Base-by-base conservation (phyloP, 352 stramenopile genomes). In the Phytopythium chamaehyphon region DNA sequence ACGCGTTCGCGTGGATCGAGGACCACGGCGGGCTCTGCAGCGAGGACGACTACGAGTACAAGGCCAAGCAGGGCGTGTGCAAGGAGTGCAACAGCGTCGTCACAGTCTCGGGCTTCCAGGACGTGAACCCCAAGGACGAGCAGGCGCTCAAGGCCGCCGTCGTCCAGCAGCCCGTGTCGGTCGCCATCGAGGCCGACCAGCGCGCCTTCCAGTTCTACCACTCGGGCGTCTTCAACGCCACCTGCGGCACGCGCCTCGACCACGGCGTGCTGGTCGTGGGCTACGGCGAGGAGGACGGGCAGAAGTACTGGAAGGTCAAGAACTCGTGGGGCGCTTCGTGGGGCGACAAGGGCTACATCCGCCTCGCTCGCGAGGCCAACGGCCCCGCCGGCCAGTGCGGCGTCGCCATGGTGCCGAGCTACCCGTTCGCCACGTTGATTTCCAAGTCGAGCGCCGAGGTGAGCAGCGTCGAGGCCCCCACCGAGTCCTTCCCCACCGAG, bases 151-250 rank as follows among this genome's bases (percentile, higher is more conserved):
- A 93, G 57, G 73, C 79, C 6, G 96, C 96, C 0, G 72, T 98
- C 16, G 80, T 91, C 19, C 73, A 97, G 65, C 88, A 97, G 65
- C 96, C 96, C 10, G 95, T 98, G 15, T 88, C 85, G 15, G 80
- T 98, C 23, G 95, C 93, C 11, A 97, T 98, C 45, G 87, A 98
- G 61, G 96, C 94, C 14, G 83, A 97, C 62, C 78, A 98, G 64
- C 81, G 79, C 59, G 82, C 78, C 14, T 98, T 99, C 66, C 95
- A 98, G 82, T 98, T 98, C 39, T 99, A 99, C 87, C 90, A 84
- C 51, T 80, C 65, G n/a, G 96, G 96, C 26, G 95, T 99, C 26
- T 76, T 97, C 43, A 70, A 73, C 57, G 67, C 71, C 45, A 71
- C 57, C 14, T 97, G 78, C 47, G 96, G 96, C 52, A 84, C 88